These are phyloP conservation scores for Cytospora piceicola DNA, from an alignment of 2,329 filamentous ascomycete species.

Conservation along the genomic window DNA sequence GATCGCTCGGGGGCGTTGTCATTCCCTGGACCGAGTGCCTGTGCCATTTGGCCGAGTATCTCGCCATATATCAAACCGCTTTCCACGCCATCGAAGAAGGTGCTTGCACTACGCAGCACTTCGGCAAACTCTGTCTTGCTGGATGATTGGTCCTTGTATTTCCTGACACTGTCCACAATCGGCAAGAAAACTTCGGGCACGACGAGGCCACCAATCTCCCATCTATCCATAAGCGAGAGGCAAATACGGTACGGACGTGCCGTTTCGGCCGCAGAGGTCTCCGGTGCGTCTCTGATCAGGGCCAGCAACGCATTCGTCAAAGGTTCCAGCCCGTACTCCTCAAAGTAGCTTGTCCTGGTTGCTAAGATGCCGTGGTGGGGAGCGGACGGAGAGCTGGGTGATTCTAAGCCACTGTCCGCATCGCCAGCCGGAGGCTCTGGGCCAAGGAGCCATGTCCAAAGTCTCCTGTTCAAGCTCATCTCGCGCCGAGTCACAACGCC, in stretches of 20 bases:
- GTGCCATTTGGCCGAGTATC: conserved; percentile 68
- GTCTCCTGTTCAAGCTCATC: conserved; percentile 91
- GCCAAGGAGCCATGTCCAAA: conserved; percentile 97
- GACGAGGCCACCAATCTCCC: conserved; percentile 92
- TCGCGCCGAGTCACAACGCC: conserved; percentile 87
- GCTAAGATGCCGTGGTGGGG: conserved; percentile 51
- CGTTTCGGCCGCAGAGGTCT: conserved; percentile 63
- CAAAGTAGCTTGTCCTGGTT: conserved; percentile 79
- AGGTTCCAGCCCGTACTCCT: conserved; percentile 73
- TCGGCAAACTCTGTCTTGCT: conserved; percentile 78
- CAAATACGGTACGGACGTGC: conserved; percentile 89
- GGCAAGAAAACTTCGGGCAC: conserved; percentile 88
- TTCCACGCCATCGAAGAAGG: conserved; percentile 97
- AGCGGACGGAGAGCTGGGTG: conserved; percentile 47
- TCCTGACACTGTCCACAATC: conserved; percentile 77
- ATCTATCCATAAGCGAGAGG: conserved; percentile 95
- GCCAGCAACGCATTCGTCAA: conserved; percentile 75
- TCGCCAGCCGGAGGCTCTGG: conserved; percentile 64
- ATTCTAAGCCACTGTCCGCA: conserved; percentile 52
- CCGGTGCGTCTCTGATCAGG: conserved; percentile 63
- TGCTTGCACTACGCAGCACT: conserved; percentile 87
- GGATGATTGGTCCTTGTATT: conserved; percentile 68
- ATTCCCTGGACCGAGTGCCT: conserved; percentile 56
- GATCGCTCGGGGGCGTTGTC: conserved; percentile 52
- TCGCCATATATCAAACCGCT: conserved; percentile 91